phyloP scores from a whole-genome alignment of 768 basidiomycete species.

The Sistotremastrum niveocremeum region DNA sequence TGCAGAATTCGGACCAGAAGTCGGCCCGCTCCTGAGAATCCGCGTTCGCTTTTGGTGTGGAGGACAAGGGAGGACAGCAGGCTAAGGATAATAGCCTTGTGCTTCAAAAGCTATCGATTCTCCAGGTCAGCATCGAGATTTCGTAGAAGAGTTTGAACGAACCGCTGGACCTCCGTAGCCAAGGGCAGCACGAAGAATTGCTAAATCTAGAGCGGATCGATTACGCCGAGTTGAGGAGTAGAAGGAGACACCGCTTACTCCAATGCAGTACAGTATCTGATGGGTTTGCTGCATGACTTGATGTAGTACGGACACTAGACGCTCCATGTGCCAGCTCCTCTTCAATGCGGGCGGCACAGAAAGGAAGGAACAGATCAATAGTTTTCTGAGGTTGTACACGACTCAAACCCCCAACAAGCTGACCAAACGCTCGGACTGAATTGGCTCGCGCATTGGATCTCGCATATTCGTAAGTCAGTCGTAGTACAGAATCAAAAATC shows the following conservation, averaged over 20 bases:
- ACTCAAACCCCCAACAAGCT: conserved; percentile 74
- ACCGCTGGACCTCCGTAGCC: conserved; percentile 59
- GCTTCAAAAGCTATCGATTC: conserved; percentile 44
- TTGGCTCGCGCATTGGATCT: conserved; percentile 28
- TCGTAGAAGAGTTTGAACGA: conserved; percentile 14
- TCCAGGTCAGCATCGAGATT: background rate
- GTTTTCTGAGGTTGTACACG: conserved; percentile 64
- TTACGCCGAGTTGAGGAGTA: background rate
- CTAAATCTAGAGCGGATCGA: conserved; percentile 39
- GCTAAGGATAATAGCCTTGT: conserved; percentile 50
- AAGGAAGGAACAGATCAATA: conserved; percentile 66
- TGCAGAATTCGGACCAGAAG: conserved; percentile 64
- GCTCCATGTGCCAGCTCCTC: conserved; percentile 85
- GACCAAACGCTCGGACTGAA: conserved; percentile 57
- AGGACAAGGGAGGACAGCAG: conserved; percentile 57
- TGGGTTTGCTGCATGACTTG: conserved; percentile 55
- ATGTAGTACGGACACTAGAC: conserved; percentile 72
- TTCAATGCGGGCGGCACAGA: conserved; percentile 63
- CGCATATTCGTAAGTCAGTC: conserved; percentile 27
- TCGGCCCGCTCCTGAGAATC: conserved; percentile 69
- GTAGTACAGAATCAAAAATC: conserved; percentile 24
- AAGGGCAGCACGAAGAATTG: conserved; percentile 71
- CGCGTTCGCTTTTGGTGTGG: conserved; percentile 77
- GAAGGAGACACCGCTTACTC: conserved; percentile 38
- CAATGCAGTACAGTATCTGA: conserved; percentile 88